These are phyloP conservation scores for Trametes cingulata DNA, from an alignment of 768 basidiomycete genomes.

Conservation along the genomic window DNA sequence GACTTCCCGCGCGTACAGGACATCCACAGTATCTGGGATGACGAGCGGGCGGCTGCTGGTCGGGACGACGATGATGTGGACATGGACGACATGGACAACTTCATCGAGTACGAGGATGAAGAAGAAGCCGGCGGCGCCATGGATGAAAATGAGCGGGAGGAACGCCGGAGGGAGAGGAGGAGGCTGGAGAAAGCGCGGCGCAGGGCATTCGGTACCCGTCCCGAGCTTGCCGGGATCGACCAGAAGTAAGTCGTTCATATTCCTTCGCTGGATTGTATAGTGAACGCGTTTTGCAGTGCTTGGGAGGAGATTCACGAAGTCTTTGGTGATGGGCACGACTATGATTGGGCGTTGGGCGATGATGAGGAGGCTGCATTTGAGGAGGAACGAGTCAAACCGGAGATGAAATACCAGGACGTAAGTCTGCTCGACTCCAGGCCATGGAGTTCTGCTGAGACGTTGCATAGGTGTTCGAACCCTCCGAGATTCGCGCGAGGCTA, in stretches of 20 bases:
- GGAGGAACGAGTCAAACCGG: constrained; percentile 55
- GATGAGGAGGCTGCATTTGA: constrained; percentile 65
- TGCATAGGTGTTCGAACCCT: constrained; percentile 91
- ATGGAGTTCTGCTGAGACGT: constrained; percentile 9
- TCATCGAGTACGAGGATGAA: constrained; percentile 78
- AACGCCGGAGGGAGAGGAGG: constrained; percentile 65
- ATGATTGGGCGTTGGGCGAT: constrained; percentile 89
- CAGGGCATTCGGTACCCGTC: constrained; percentile 63
- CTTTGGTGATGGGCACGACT: constrained; percentile 95
- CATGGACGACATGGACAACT: constrained; percentile 76
- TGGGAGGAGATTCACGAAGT: constrained; percentile 97
- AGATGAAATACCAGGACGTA: constrained; percentile 87
- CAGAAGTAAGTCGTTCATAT: constrained; percentile 60
- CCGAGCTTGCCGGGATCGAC: constrained; percentile 78
- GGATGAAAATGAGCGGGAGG: constrained; percentile 77
- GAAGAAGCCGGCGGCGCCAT: constrained; percentile 56
- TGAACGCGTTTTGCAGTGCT: constrained; percentile 51
- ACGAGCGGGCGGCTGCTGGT: constrained; percentile 52
- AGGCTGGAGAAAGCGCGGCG: constrained; percentile 68
- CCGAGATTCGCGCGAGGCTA: constrained; percentile 87
- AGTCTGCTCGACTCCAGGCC: constrained; percentile 29
- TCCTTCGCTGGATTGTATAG: not conserved
- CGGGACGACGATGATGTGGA: constrained; percentile 57
- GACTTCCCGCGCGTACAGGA: constrained; percentile 59
- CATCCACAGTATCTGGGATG: constrained; percentile 83